Evolutionary conservation across 139 green algal species (phyloP).

Genomic region (Chlorella sp.): DNA sequence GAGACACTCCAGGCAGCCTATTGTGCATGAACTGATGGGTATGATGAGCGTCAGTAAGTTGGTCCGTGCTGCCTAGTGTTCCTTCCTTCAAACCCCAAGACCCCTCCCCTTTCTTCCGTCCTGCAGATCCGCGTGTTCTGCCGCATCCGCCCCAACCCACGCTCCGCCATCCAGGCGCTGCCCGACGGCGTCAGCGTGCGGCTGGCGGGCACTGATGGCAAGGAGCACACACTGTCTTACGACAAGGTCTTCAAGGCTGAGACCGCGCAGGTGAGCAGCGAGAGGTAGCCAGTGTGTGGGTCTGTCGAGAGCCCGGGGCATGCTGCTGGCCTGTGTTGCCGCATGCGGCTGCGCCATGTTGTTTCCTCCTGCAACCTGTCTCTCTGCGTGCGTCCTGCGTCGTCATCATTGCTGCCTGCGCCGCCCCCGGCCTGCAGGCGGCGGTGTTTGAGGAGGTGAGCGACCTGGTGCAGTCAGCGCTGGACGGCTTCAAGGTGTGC

Average conservation of each 20-base stretch:
- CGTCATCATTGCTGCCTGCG: neutral
- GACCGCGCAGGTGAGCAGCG: constrained; percentile 54
- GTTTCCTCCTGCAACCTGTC: neutral
- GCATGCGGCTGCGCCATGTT: too few species aligned
- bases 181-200: constrained; percentile 64
- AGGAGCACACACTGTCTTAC: constrained; percentile 80
- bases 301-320: neutral
- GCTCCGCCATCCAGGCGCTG: constrained; percentile 47
- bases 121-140: constrained; percentile 93
- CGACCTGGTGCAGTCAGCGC: constrained; percentile 93
- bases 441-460: constrained; percentile 88
- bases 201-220: constrained; percentile 59
- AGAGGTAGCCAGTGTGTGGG: neutral
- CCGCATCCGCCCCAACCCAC: constrained; percentile 67
- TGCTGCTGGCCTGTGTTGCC: too few species aligned
- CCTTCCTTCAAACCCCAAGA: neutral
- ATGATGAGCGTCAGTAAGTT: neutral
- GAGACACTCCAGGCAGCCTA: neutral
- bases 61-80: neutral
- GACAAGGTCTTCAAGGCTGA: constrained; percentile 83
- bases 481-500: constrained; percentile 99
- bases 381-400: neutral
- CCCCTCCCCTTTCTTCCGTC: neutral
- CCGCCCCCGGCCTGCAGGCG: constrained; percentile 54
- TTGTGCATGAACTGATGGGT: neutral